Evolutionary conservation across 2,329 filamentous ascomycete genomes (phyloP).

Genomic region (Neonectria coccinea): DNA sequence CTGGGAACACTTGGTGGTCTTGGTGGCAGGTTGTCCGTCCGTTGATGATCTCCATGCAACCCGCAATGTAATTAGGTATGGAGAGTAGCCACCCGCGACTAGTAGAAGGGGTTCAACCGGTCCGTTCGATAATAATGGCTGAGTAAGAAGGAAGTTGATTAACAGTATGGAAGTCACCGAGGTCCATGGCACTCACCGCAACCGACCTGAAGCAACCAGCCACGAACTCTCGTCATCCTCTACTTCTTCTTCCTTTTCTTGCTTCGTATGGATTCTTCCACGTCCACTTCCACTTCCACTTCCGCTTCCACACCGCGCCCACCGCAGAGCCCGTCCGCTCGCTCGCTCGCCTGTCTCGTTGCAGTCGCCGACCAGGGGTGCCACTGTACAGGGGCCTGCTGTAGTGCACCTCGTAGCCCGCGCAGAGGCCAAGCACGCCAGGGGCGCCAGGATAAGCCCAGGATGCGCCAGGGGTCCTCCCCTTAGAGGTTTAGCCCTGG

Average conservation of each 20-base stretch:
- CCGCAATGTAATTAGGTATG: neutral
- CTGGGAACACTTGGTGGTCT: slow-evolving; percentile 8
- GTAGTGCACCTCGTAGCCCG: slow-evolving; percentile 21
- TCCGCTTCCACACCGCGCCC: slow-evolving; percentile 44
- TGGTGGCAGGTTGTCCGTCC: slow-evolving; percentile 13
- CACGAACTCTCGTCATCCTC: neutral
- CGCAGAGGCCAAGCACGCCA: slow-evolving; percentile 37
- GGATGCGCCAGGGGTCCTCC: slow-evolving; percentile 40
- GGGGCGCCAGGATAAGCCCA: slow-evolving; percentile 27
- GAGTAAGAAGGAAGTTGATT: too few species aligned
- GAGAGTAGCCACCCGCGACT: slow-evolving; percentile 9
- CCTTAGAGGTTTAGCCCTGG: slow-evolving; percentile 12
- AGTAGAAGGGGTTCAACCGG: neutral
- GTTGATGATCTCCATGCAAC: neutral
- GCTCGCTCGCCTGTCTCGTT: slow-evolving; percentile 33
- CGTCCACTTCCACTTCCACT: neutral
- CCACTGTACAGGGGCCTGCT: slow-evolving; percentile 26
- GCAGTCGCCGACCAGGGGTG: slow-evolving; percentile 33
- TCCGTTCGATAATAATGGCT: too few species aligned
- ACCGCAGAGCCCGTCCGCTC: slow-evolving; percentile 42
- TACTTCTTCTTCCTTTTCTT: slow-evolving; percentile 18
- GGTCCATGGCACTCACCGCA: too few species aligned
- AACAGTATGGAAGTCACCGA: too few species aligned
- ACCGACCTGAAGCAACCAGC: slow-evolving; percentile 12
- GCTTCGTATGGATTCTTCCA: neutral